Base-by-base conservation (phyloP, 441 rosid species). In the Gossypium trilobum region DNA sequence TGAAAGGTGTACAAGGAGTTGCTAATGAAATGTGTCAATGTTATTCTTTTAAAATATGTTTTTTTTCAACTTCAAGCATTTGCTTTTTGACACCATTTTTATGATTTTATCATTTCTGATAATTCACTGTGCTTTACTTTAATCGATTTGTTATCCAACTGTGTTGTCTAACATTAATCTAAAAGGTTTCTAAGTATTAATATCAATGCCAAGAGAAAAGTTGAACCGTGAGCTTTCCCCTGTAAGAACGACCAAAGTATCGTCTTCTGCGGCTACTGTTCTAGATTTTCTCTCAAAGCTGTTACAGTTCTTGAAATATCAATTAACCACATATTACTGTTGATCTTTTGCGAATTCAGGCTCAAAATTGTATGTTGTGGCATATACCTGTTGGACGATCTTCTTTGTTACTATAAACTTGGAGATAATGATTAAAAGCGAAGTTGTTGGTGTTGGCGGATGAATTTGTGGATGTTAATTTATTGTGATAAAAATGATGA, bases 11-110 rank as follows among this genome's bases (percentile, higher is more conserved):
- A 48, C 67, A 29, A 66, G 52, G 46, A 62, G 57, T 69, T 42
- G 78, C 16, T 70, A 22, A 11, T 68, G 48, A 57, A 33, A 56
- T 71, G 20, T 13, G 48, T 25, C 51, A 72, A 9, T 50, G 57
- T 70, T 36, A 48, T 27, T 10, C 59, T 20, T 57, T 3, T 33
- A 27, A 70, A 55, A 46, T 58, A 25, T 81, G 78, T 79, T 52
- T 20, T 59, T 59, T 68, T 74, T 73, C 78, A 76, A 69, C 75
- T 44, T 39, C 71, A 69, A 60, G 73, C 67, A 72, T 80, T 77
- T 56, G n/a, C 39, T 70, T 31, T 58, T 50, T 46, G 52, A 3
- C 50, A 48, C 55, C 68, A 71, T 54, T 44, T 29, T 36, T 16
- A 31, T 14, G 42, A 57, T 20, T 52, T 39, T 20, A 16, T 44